Percentiles rank a stretch among this genome's conserved stretches.
phyloP scores from a whole-genome alignment of 805 yeast genomes.

The Lachancea fermentati region DNA sequence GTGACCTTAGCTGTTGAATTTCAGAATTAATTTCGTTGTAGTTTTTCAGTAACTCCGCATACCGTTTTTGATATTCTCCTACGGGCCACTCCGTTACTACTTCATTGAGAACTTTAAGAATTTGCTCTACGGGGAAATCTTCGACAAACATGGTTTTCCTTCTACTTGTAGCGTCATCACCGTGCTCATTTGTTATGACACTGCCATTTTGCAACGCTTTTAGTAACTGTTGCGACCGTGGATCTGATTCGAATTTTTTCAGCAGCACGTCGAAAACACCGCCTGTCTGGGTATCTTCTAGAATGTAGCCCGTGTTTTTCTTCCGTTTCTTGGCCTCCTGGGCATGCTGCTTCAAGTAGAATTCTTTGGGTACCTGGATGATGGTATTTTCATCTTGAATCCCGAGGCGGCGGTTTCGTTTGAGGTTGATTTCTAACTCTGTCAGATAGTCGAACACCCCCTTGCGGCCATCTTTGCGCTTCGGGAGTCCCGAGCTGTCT shows the following conservation, averaged over 20 bases:
- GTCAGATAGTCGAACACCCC: conserved; percentile 34
- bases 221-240: conserved; percentile 34
- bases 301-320: conserved; percentile 19
- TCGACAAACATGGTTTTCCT: conserved; percentile 35
- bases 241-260: conserved; percentile 30
- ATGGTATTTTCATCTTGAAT: conserved; percentile 26
- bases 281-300: conserved; percentile 17
- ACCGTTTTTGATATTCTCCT: conserved; percentile 36
- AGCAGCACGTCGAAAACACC: conserved; percentile 32
- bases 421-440: conserved; percentile 27
- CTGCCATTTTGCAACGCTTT: conserved; percentile 39
- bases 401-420: conserved; percentile 33
- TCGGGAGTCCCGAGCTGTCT: conserved; percentile 35
- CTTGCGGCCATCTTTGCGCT: conserved; percentile 46
- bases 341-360: conserved; percentile 23
- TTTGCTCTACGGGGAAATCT: conserved; percentile 30
- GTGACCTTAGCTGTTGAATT: conserved; percentile 27
- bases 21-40: conserved; percentile 39
- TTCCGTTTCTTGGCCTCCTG: conserved; percentile 18
- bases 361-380: conserved; percentile 24
- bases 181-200: conserved; percentile 32
- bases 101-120: conserved; percentile 26
- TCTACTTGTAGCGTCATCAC: conserved; percentile 13
- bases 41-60: conserved; percentile 39
- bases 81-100: conserved; percentile 34